phyloP scores from a whole-genome alignment of 805 yeast species.

The Metschnikowia koreensis region DNA sequence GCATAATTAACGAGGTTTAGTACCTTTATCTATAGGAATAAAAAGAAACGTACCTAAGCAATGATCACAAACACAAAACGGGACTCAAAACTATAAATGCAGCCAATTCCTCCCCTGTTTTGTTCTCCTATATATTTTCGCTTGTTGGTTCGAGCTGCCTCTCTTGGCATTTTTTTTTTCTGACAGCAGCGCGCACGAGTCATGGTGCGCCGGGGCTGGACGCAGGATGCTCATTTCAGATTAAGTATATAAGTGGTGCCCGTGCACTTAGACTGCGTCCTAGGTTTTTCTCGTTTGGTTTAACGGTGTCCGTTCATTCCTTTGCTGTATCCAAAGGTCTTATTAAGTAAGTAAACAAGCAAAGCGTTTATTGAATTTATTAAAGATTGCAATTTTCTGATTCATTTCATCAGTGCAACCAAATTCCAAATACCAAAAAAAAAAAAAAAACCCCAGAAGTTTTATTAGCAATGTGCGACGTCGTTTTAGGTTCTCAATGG shows the following conservation, averaged over 20 bases:
- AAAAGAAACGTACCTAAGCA: no score
- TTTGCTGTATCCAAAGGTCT: constrained; percentile 19
- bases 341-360: constrained; percentile 5
- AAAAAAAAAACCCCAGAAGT: neutral
- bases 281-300: constrained; percentile 20
- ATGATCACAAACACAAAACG: neutral
- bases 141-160: neutral
- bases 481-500: constrained; percentile 98
- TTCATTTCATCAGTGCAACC: neutral
- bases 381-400: neutral
- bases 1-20: no score
- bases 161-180: neutral
- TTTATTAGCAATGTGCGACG: constrained; percentile 61
- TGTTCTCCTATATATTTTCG: neutral
- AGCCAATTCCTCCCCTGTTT: neutral
- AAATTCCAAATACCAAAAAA: neutral
- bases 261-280: constrained; percentile 5
- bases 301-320: constrained; percentile 31
- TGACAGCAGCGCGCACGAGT: constrained; percentile 2
- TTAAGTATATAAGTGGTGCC: constrained; percentile 5
- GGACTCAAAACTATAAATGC: neutral
- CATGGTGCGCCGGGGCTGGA: neutral
- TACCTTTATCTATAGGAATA: no score
- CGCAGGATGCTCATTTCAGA: neutral
- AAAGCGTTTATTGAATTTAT: neutral